Conservation (phyloP, 768 basidiomycete species). For the Leucosporidium creatinivorum region DNA sequence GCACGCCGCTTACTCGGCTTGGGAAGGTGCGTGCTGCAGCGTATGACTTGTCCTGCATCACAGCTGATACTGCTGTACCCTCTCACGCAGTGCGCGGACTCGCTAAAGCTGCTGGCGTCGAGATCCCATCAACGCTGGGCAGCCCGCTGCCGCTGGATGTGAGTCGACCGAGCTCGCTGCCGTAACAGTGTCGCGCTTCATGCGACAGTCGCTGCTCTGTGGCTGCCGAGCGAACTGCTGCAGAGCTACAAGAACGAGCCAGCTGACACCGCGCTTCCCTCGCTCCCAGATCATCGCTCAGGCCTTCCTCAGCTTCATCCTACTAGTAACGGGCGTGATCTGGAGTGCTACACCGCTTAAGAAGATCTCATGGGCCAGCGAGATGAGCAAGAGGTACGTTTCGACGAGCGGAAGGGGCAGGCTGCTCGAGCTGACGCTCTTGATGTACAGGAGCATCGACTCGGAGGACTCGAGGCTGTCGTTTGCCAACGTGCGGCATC, state of each 20-base stretch:
- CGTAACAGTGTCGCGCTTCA: not conserved
- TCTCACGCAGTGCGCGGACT: not conserved
- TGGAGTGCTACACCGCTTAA: slow-evolving; percentile 61
- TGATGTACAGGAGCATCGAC: slow-evolving; percentile 55
- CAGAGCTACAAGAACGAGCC: not conserved
- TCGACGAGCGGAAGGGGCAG: not conserved
- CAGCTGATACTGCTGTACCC: not conserved
- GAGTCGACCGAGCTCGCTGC: not conserved
- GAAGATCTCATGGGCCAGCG: slow-evolving; percentile 81
- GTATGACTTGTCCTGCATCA: too few species aligned
- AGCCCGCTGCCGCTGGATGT: not conserved
- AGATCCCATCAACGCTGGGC: not conserved
- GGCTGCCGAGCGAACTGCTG: not conserved
- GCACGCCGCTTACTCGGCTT: slow-evolving; percentile 15
- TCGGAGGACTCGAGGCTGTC: slow-evolving; percentile 64
- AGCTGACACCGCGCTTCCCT: not conserved
- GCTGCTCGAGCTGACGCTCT: not conserved
- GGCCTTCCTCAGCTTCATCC: slow-evolving; percentile 55
- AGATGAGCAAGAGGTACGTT: slow-evolving; percentile 71
- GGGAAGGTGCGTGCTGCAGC: not conserved
- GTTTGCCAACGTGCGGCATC: slow-evolving; percentile 59
- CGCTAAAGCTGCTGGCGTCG: not conserved
- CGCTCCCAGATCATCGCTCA: slow-evolving; percentile 58
- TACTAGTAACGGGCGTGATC: slow-evolving; percentile 68
- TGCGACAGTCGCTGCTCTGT: not conserved